Base-by-base conservation (phyloP, 805 yeast species). In the Priceomyces melissophilus region DNA sequence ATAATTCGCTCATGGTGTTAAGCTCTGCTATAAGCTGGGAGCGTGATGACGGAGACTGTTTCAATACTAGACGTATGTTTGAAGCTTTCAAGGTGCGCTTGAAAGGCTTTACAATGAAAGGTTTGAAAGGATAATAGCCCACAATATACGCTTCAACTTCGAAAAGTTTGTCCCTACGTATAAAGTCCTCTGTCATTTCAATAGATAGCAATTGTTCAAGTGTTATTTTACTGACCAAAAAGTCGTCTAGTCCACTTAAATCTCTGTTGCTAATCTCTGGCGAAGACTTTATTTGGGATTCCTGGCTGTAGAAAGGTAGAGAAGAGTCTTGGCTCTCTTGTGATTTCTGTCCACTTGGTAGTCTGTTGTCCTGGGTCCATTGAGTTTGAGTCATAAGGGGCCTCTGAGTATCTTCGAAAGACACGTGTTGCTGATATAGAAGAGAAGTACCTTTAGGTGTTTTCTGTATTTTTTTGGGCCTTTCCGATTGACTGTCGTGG, bases 41-140 rank as follows among this genome's bases (percentile, higher is more conserved):
- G 10, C 34, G 35, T 30, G 39, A 7, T 12, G 36, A 8, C 3
- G 37, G 31, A 13, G 15, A 27, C 28, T 52, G 54, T 7, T 42
- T 28, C 9, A 63, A 40, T 7, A 46, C 37, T 2, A 65, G 36
- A 30, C 54, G 55, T 37, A 64, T 56, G 14, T 43, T 44, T 1
- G 58, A 48, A 1, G 57, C 42, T 31, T 63, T 62, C 20, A 62
- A 32, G 2, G 68, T 60, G 20, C 67, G 47, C 8, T 49, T 47
- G 29, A 43, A 60, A 2, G 67, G 68, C 35, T 60, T 60, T 11
- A 64, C 48, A 3, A 61, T 43, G 15, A 63, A 52, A 10, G 53
- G 50, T 10, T 41, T 36, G 15, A 31, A 20, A 1, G 65, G 62
- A 4, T 44, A 10, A 26, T 48, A 36, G 3, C 55, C 56, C 10